A percentile compares a stretch with the other conserved stretches of the same genome.
Conservation (phyloP, 768 basidiomycete genomes). For the Tubosaeta sp. region DNA sequence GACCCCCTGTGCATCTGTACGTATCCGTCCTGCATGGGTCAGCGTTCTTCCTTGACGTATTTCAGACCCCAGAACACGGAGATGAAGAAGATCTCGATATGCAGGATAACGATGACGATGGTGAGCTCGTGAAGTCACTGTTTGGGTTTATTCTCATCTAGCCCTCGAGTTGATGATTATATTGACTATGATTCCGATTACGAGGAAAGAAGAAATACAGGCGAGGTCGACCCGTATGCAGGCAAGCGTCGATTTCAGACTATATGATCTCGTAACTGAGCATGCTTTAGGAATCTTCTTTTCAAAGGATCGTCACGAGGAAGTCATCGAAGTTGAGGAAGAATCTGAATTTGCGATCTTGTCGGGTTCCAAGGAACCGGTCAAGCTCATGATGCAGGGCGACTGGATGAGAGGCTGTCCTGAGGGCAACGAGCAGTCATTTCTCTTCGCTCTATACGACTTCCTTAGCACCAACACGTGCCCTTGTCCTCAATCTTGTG, state of each 20-base stretch:
- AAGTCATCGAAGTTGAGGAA: slow-evolving; percentile 90
- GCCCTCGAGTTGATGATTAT: slow-evolving; percentile 47
- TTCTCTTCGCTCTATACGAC: slow-evolving; percentile 81
- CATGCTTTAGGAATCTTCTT: slow-evolving; percentile 74
- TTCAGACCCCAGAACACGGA: slow-evolving; percentile 58
- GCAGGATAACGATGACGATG: slow-evolving; percentile 51
- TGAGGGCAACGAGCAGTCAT: slow-evolving; percentile 86
- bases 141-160: slow-evolving; percentile 7
- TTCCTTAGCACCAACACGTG: slow-evolving; percentile 61
- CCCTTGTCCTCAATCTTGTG: slow-evolving; percentile 74
- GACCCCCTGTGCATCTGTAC: slow-evolving; percentile 23
- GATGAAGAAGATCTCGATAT: slow-evolving; percentile 44
- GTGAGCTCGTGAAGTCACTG: slow-evolving; percentile 22
- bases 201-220: slow-evolving; percentile 43
- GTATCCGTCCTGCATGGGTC: neutral
- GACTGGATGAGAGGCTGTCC: slow-evolving; percentile 99
- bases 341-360: slow-evolving; percentile 52
- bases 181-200: slow-evolving; percentile 83
- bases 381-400: slow-evolving; percentile 77
- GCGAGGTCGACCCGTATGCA: slow-evolving; percentile 84
- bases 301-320: slow-evolving; percentile 89
- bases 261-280: slow-evolving; percentile 4
- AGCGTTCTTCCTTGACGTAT: slow-evolving; percentile 1
- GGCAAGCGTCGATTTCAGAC: slow-evolving; percentile 40
- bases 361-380: slow-evolving; percentile 39